Evolutionary conservation across 1,284 basidiomycete genomes (phyloP).

Genomic region (Ganoderma boninense): DNA sequence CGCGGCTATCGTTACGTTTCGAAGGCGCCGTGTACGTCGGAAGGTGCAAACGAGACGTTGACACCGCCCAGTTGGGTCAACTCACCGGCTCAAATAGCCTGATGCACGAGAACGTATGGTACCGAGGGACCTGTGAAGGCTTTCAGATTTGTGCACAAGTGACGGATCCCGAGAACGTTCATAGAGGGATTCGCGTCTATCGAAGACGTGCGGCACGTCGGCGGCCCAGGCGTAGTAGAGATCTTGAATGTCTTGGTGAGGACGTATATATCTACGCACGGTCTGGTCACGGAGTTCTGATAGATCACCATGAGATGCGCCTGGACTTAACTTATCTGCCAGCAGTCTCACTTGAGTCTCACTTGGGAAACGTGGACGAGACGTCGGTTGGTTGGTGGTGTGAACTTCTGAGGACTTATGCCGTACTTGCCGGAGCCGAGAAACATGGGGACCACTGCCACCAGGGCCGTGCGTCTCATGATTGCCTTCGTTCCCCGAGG

Average conservation of each 20-base stretch:
- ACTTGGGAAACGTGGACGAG: not conserved
- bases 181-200: no score
- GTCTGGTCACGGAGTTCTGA: not conserved
- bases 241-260: not conserved
- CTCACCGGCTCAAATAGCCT: no score
- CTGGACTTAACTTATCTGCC: not conserved
- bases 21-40: not conserved
- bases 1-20: not conserved
- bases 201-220: no score
- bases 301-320: not conserved
- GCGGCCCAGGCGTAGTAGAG: no score
- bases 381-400: not conserved
- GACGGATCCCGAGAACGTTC: no score
- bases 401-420: not conserved
- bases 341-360: not conserved
- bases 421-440: slow-evolving; percentile 1
- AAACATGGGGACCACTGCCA: not conserved
- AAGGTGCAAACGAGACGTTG: not conserved
- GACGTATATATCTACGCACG: no score
- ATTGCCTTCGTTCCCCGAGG: not conserved
- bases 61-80: no score
- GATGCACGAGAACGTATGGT: no score
- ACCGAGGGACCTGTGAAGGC: no score
- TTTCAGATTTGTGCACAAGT: no score
- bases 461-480: not conserved